Base-by-base conservation (phyloP, 352 stramenopile genomes). In the Phytophthora hibernalis region DNA sequence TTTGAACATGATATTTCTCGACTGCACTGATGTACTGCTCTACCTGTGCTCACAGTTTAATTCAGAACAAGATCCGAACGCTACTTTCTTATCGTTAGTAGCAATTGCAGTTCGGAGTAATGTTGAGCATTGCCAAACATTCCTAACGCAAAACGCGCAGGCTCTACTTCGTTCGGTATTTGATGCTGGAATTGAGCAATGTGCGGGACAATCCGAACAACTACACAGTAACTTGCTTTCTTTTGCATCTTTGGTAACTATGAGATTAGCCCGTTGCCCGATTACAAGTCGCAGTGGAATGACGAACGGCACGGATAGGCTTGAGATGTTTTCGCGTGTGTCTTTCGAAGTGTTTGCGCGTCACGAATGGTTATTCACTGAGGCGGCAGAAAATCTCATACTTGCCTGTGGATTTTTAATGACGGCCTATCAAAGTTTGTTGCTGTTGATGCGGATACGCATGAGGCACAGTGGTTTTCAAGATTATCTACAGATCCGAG, bases 1-100 rank as follows among this genome's bases (percentile, higher is more conserved):
- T 11, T 52, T 72, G 26, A 72, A 68, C 21, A 45, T 24, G 9
- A 21, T 72, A n/a, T 68, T 72, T 31, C 61, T 72, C 6, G 64
- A 63, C 33, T 54, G 57, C 31, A 24, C 64, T 5, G 58, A 72
- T 13, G 18, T 54, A 15, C 28, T 72, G 11, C 57, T 68, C 1
- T 72, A 63, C 12, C 43, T 72, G 10, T 72, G 64, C 15, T 35
- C 35, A 8, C 64, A 72, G 15, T 68, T 62, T n/a, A 49, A 54
- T 5, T 30, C 50, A 31, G 16, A 54, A 26, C 33, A 50, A 37
- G 40, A 16, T 16, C 35, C 42, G 0, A 30, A 72, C 21, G 10
- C 57, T 16, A 68, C 57, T 28, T 72, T 72, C n/a, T 54, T 72
- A 11, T 53, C 57, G 12, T 33, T 72, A 6, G 42, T 72, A 21